phyloP scores from a whole-genome alignment of 2,329 filamentous ascomycete genomes.

The Elsinoe australis region DNA sequence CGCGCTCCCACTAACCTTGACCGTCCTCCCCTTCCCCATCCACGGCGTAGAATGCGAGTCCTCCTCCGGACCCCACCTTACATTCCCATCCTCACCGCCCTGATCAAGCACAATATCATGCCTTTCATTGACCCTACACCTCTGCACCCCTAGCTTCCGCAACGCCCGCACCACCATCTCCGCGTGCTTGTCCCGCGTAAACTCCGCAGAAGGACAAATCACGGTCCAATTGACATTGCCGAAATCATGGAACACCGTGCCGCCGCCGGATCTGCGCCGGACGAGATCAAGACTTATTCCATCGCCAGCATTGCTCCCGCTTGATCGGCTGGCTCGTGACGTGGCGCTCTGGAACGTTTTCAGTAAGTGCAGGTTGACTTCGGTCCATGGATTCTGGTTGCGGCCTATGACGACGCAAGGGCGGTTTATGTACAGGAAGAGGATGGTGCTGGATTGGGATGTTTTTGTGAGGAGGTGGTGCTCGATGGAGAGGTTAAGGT shows the following conservation, averaged over 20 bases:
- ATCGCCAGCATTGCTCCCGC: not conserved
- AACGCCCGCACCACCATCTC: conserved; percentile 89
- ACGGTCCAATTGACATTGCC: conserved; percentile 96
- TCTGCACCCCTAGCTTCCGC: conserved; percentile 48
- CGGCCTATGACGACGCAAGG: conserved; percentile 86
- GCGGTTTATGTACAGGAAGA: conserved; percentile 82
- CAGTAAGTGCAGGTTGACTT: conserved; percentile 67
- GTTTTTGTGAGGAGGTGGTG: conserved; percentile 76
- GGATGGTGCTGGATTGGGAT: conserved; percentile 61
- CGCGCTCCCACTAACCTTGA: conserved; percentile 91
- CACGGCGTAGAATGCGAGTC: conserved; percentile 42
- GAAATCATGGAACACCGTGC: conserved; percentile 85
- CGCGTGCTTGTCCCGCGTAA: conserved; percentile 80
- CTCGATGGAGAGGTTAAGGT: conserved; percentile 88
- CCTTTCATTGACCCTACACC: conserved; percentile 71
- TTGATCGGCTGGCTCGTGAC: not conserved
- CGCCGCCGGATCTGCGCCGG: conserved; percentile 77
- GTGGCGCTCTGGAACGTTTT: conserved; percentile 21
- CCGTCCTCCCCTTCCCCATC: conserved; percentile 28
- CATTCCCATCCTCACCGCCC: conserved; percentile 22
- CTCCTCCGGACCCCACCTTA: conserved; percentile 21
- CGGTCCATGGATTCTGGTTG: conserved; percentile 96
- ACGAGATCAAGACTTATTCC: conserved; percentile 53
- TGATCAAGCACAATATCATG: conserved; percentile 83
- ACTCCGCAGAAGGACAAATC: conserved; percentile 67